Base-by-base conservation (phyloP, 2,329 filamentous ascomycete species). In the Onygenales sp. region DNA sequence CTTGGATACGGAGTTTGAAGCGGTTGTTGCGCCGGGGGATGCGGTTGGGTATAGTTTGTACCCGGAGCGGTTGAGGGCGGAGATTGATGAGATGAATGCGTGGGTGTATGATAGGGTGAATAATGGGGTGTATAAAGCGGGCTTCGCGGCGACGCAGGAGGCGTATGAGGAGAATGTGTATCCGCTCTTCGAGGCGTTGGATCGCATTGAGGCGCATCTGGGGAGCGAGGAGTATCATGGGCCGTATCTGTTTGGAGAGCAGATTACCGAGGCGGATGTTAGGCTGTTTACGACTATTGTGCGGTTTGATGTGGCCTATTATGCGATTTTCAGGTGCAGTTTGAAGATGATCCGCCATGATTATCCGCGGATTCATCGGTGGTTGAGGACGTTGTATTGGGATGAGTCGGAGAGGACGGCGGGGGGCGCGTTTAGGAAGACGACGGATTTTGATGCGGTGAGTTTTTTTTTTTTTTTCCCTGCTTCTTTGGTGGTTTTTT, bases 291-390 rank as follows among this genome's bases (percentile, higher is more conserved):
- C 84, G 17, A 87, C 84, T 0, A 74, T 87, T 39, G 76, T 84
- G 51, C 78, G 84, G 1, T 87, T 87, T 58, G 85, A 88, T 58
- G 72, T 78, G 42, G 84, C 86, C 58, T 92, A 92, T 67, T 84
- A 92, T 58, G 84, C 87, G 67, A 85, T 91, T 70, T 92, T 92
- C 77, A 87, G 87, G 71, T 85, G 82, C 59, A 86, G 85, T 56
- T 61, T 84, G 14, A 81, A 77, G 60, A 82, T 79, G 61, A 81
- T 86, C 54, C 71, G 82, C 2, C 74, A 83, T 58, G 80, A 84
- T 59, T 85, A 82, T 57, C 74, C 74, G 39, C 61, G 63, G 1
- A 64, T 78, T 32, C 68, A 76, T 55, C 65, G 66, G 33, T 77
- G 75, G 75, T 62, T 75, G 56, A 63, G 73, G 53, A 67, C 65